Percentiles rank a stretch among this genome's conserved stretches.
phyloP scores from a whole-genome alignment of 2,329 filamentous ascomycete species.

The Colletotrichum cereale region DNA sequence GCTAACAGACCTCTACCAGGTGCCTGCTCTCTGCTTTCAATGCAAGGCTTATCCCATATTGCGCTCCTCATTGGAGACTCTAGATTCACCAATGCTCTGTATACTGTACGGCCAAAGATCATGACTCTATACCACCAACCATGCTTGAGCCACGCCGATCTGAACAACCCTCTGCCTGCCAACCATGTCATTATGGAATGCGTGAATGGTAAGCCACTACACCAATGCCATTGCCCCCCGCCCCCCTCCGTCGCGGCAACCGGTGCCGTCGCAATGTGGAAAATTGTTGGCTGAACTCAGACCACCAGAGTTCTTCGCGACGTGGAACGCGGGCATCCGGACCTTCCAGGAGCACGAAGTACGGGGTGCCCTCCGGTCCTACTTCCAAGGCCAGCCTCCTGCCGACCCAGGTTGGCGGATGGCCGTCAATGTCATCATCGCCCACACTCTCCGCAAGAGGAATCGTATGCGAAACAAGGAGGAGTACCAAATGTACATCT shows the following conservation, averaged over 20 bases:
- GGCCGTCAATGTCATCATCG: conserved; percentile 31
- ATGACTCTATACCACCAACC: background rate
- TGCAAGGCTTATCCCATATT: conserved; percentile 21
- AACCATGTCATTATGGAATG: conserved; percentile 37
- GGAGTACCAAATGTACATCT: conserved; percentile 33
- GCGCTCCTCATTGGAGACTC: conserved; percentile 35
- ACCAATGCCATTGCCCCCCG: background rate
- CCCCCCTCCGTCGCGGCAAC: background rate
- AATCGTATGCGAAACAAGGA: conserved; percentile 29
- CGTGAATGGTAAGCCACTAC: conserved; percentile 21
- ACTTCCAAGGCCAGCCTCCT: conserved; percentile 30
- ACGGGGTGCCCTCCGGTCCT: conserved; percentile 20
- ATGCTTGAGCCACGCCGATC: conserved; percentile 16
- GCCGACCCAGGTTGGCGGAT: conserved; percentile 33
- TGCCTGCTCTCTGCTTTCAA: conserved; percentile 32
- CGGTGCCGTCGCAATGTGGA: background rate
- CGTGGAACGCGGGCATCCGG: conserved; percentile 4
- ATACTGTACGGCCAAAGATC: background rate
- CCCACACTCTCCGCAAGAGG: conserved; percentile 19
- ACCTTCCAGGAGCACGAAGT: conserved; percentile 34
- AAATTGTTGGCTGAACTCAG: background rate
- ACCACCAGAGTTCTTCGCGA: conserved; percentile 18
- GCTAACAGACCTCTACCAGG: conserved; percentile 19
- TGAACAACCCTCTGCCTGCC: conserved; percentile 31
- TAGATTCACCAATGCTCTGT: conserved; percentile 20